Evolutionary conservation across 2,329 filamentous ascomycete species (phyloP).

Genomic region (Colletotrichum sp.): DNA sequence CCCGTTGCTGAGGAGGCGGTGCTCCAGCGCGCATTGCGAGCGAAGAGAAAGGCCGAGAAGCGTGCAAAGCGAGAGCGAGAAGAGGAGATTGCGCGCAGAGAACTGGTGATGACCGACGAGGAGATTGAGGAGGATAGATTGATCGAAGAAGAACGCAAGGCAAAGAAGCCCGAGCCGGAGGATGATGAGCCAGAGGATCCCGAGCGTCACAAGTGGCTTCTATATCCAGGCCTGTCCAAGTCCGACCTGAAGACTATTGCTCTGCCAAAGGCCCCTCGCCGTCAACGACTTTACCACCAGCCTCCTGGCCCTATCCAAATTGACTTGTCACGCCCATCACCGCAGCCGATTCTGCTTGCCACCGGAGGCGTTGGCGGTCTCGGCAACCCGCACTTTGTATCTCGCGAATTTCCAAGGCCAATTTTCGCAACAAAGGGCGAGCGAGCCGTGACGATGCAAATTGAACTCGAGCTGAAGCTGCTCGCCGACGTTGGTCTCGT

Average conservation of each 20-base stretch:
- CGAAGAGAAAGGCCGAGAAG: slow-evolving; percentile 12
- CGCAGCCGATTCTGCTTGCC: slow-evolving; percentile 82
- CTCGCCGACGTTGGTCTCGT: slow-evolving; percentile 95
- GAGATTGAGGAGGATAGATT: background rate
- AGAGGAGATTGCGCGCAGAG: slow-evolving; percentile 11
- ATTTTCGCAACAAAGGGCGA: slow-evolving; percentile 91
- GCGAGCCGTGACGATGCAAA: slow-evolving; percentile 74
- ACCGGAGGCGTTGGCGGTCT: slow-evolving; percentile 88
- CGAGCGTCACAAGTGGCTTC: slow-evolving; percentile 76
- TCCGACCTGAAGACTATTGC: slow-evolving; percentile 66
- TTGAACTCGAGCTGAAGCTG: slow-evolving; percentile 92
- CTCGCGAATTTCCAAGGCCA: slow-evolving; percentile 74
- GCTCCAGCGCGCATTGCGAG: slow-evolving; percentile 22
- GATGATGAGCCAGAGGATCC: slow-evolving; percentile 45
- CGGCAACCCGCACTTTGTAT: slow-evolving; percentile 92
- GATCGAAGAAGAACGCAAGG: background rate
- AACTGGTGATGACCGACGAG: slow-evolving; percentile 14
- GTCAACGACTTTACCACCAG: slow-evolving; percentile 66
- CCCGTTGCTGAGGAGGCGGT: slow-evolving; percentile 71
- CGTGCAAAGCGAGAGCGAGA: slow-evolving; percentile 1
- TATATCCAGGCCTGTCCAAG: slow-evolving; percentile 80
- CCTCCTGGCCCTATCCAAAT: slow-evolving; percentile 75
- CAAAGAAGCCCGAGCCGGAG: slow-evolving; percentile 14
- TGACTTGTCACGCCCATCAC: slow-evolving; percentile 78
- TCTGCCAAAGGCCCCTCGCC: slow-evolving; percentile 56